Evolutionary conservation across 257 asterid genomes (phyloP), one percentile per base, ranked within the genome.

Genomic region (Eucommia ulmoides): DNA sequence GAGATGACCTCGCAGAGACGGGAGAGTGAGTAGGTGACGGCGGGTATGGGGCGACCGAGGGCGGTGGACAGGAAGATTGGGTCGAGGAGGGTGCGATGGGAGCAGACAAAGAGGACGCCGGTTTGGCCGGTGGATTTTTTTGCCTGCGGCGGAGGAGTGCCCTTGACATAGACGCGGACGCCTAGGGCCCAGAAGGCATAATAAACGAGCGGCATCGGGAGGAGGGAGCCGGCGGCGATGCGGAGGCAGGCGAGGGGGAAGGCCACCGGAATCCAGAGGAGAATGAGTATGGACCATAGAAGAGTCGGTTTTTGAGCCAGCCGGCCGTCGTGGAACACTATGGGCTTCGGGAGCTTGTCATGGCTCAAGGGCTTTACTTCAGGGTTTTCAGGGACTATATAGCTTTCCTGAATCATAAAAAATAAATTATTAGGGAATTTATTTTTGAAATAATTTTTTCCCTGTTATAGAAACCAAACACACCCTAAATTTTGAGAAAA

Each of bases 271-370:
- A 79, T 65, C 96, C 96, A 85, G 12, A 80, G 63, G 19, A 85
- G 52, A 33, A 72, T 79, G 20, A 82, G 52, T 9, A 85, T 74
- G 1, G 86, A 77, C 56, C 42, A 52, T 21, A 77, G 23, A 0
- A 92, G 95, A 17, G 26, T 66, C 16, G 87, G 95, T 50, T 76
- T 82, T 20, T 74, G 67, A 45, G 81, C 93, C 1, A 84, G 82
- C 8, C 95, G 69, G 0, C 94, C 95, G n/a, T 85, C 94, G 46
- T 85, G 96, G 67, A 85, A 85, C 23, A 85, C 65, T 22, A 84
- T 59, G 0, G 81, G 84, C 41, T 77, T 84, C 3, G 72, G 70
- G 53, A 84, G 51, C 62, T 64, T 72, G 48, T 79, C 87, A 0
- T 26, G 70, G 71, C 78, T 61, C 58, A 81, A 66, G 10, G 89